Percentiles rank a stretch among this genome's conserved stretches.
Conservation (phyloP, 371 early-diverging fungal genomes). For the Batkoa obscura region DNA sequence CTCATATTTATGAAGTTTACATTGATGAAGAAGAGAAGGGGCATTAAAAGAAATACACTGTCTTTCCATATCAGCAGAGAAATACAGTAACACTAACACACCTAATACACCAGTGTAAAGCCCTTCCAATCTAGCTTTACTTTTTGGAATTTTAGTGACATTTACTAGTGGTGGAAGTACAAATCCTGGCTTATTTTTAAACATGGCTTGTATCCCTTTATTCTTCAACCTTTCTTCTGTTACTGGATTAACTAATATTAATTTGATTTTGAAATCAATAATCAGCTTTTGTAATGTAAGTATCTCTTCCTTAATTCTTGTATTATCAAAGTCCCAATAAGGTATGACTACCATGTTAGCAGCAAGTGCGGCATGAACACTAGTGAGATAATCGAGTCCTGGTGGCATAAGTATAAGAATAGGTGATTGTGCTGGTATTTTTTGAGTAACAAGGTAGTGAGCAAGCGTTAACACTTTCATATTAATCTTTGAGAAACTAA, state of each 20-base stretch:
- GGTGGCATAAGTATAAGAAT: slow-evolving; percentile 48
- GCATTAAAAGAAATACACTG: slow-evolving; percentile 40
- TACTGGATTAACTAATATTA: slow-evolving; percentile 34
- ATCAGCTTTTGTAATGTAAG: slow-evolving; percentile 31
- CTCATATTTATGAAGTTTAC: slow-evolving; percentile 60
- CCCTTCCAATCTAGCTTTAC: slow-evolving; percentile 7
- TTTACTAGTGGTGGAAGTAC: slow-evolving; percentile 12
- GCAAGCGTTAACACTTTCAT: slow-evolving; percentile 43
- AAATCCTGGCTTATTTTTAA: neutral
- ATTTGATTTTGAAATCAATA: slow-evolving; percentile 28
- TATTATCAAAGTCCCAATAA: slow-evolving; percentile 37
- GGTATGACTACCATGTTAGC: slow-evolving; percentile 58
- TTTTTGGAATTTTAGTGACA: neutral
- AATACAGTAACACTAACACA: slow-evolving; percentile 31
- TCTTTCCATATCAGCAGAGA: slow-evolving; percentile 28
- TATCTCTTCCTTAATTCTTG: slow-evolving; percentile 46
- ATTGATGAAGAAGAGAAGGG: slow-evolving; percentile 43
- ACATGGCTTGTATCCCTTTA: slow-evolving; percentile 21
- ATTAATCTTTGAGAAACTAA: slow-evolving; percentile 50
- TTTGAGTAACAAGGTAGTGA: slow-evolving; percentile 28
- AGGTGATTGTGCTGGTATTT: slow-evolving; percentile 30
- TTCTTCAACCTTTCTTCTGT: slow-evolving; percentile 43
- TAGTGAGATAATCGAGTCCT: slow-evolving; percentile 48
- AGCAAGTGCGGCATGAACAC: slow-evolving; percentile 60
- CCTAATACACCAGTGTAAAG: slow-evolving; percentile 18